phyloP scores from a whole-genome alignment of 768 basidiomycete genomes.

The Trametes villosa region DNA sequence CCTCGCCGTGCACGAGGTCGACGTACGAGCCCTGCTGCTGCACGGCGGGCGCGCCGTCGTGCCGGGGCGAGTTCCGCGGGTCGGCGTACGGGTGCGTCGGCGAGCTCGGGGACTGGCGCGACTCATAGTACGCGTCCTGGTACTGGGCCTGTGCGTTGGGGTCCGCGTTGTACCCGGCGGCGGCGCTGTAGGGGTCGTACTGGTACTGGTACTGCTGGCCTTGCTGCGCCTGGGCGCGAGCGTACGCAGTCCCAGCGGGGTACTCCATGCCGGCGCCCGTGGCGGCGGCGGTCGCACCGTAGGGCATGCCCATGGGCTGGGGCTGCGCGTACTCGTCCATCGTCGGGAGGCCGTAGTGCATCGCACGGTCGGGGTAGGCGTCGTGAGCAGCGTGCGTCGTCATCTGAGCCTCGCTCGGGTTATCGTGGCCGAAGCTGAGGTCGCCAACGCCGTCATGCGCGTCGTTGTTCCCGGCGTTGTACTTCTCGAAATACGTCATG shows the following conservation, averaged over 20 bases:
- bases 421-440: conserved; percentile 11
- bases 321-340: conserved; percentile 28
- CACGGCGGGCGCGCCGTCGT: conserved; percentile 15
- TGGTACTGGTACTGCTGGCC: conserved; percentile 31
- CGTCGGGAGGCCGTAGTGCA: conserved; percentile 31
- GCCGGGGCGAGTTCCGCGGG: conserved; percentile 21
- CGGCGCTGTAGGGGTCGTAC: conserved; percentile 27
- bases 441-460: conserved; percentile 8
- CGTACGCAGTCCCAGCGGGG: conserved; percentile 34
- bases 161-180: conserved; percentile 10
- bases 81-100: conserved; percentile 23
- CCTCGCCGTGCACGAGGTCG: conserved; percentile 16
- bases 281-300: conserved; percentile 12
- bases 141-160: conserved; percentile 3
- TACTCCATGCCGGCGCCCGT: conserved; percentile 29
- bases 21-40: conserved; percentile 1
- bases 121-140: conserved; percentile 15
- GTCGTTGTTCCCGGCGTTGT: conserved; percentile 19
- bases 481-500: conserved; percentile 36
- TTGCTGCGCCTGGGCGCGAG: conserved; percentile 25
- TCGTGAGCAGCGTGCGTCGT: conserved; percentile 24
- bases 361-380: conserved; percentile 34
- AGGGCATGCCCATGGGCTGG: conserved; percentile 27
- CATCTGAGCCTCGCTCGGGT: conserved; percentile 13
- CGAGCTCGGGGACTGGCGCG: conserved; percentile 7